Conservation (phyloP, 2,329 filamentous ascomycete genomes). For the Rhynchosporium agropyri region DNA sequence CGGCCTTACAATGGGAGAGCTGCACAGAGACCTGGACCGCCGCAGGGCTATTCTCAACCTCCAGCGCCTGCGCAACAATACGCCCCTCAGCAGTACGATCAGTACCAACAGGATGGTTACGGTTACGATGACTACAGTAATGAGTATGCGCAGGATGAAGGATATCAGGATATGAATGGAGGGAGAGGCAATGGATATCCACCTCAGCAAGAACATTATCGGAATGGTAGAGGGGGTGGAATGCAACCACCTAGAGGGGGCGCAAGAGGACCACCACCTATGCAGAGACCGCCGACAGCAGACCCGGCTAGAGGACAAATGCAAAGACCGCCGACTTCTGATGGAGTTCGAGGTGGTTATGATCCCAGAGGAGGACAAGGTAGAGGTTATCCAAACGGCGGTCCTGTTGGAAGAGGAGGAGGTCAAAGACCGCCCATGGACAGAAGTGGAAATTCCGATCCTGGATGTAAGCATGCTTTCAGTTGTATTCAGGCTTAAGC, state of each 20-base stretch:
- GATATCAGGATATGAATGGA: slow-evolving; percentile 38
- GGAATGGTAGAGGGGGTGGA: slow-evolving; percentile 33
- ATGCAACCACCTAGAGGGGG: slow-evolving; percentile 32
- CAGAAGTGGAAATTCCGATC: slow-evolving; percentile 33
- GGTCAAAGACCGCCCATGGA: slow-evolving; percentile 34
- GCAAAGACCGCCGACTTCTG: slow-evolving; percentile 37
- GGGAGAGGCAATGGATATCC: slow-evolving; percentile 37
- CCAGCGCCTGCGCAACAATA: slow-evolving; percentile 51
- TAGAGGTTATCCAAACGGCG: slow-evolving; percentile 38
- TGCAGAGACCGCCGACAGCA: slow-evolving; percentile 37
- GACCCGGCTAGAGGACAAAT: slow-evolving; percentile 33
- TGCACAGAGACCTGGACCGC: slow-evolving; percentile 35
- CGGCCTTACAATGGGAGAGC: slow-evolving; percentile 40
- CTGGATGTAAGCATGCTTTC: slow-evolving; percentile 39
- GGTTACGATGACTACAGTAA: slow-evolving; percentile 38
- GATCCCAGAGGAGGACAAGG: slow-evolving; percentile 34
- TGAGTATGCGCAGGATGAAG: slow-evolving; percentile 34
- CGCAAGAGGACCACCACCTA: slow-evolving; percentile 19
- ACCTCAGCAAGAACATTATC: slow-evolving; percentile 39
- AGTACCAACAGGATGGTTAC: slow-evolving; percentile 39
- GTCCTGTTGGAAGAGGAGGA: slow-evolving; percentile 35
- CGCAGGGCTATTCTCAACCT: slow-evolving; percentile 37
- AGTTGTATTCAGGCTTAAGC: slow-evolving; percentile 14
- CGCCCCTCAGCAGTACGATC: slow-evolving; percentile 61
- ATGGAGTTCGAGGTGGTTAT: slow-evolving; percentile 34